Percentiles rank a stretch among this genome's conserved stretches.
phyloP scores from a whole-genome alignment of 2,329 filamentous ascomycete species.

The Verticillium nonalfalfae region DNA sequence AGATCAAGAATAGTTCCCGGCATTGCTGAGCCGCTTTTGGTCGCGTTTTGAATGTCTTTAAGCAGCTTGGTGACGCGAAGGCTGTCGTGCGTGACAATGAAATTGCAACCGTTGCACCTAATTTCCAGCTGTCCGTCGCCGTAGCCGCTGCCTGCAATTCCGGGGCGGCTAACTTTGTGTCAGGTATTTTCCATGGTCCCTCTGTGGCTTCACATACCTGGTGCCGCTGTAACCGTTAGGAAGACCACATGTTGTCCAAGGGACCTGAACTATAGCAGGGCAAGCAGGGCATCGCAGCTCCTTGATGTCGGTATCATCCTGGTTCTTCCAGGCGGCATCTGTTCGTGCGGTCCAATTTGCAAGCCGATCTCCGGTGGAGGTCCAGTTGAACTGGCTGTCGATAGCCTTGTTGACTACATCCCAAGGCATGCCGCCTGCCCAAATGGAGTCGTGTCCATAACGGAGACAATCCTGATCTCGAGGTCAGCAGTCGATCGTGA shows the following conservation, averaged over 20 bases:
- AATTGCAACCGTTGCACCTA: conserved; percentile 39
- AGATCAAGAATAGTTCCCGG: conserved; percentile 52
- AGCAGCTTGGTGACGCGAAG: conserved; percentile 53
- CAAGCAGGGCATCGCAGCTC: conserved; percentile 46
- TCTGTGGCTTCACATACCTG: background rate
- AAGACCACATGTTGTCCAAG: conserved; percentile 46
- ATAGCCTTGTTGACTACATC: conserved; percentile 46
- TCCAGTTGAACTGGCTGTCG: conserved; percentile 47
- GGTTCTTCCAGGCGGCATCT: conserved; percentile 47
- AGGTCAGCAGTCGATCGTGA: background rate
- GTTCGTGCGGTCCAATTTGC: conserved; percentile 37
- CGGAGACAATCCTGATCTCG: conserved; percentile 47
- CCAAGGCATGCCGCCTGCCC: conserved; percentile 59
- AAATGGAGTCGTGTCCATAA: conserved; percentile 42
- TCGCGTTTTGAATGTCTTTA: conserved; percentile 40
- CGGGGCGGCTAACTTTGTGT: conserved; percentile 12
- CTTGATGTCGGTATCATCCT: conserved; percentile 37
- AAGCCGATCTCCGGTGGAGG: conserved; percentile 30
- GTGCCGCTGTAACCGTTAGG: conserved; percentile 23
- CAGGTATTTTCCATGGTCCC: too few species aligned
- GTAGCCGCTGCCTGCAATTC: conserved; percentile 37
- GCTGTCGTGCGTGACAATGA: conserved; percentile 43
- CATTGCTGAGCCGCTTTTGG: conserved; percentile 40
- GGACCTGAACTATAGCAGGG: conserved; percentile 25
- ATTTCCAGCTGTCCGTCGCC: conserved; percentile 40